Evolutionary conservation across 1,284 basidiomycete genomes (phyloP).

Genomic region (Thelephora terrestris): DNA sequence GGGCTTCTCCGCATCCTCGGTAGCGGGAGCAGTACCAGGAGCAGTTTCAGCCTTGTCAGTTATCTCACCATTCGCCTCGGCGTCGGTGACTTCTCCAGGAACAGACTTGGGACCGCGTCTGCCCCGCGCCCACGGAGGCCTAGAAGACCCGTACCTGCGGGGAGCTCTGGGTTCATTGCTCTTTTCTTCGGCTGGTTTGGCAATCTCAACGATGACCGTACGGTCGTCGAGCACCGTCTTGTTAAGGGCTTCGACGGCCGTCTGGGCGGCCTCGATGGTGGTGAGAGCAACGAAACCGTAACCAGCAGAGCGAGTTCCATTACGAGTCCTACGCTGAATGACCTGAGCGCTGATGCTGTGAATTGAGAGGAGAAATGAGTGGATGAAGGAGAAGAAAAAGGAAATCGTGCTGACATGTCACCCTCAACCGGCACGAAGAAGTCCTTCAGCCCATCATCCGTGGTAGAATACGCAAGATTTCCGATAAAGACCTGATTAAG

Average conservation of each 20-base stretch:
- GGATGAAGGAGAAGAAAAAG: conserved; percentile 6
- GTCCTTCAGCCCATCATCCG: conserved; percentile 82
- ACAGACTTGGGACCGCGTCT: conserved; percentile 76
- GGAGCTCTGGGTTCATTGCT: conserved; percentile 74
- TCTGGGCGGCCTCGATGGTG: conserved; percentile 73
- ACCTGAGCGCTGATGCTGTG: conserved; percentile 65
- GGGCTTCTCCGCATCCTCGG: conserved; percentile 43
- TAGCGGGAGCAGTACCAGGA: conserved; percentile 30
- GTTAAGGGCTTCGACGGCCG: conserved; percentile 80
- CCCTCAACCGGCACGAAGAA: conserved; percentile 76
- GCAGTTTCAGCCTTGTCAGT: conserved; percentile 36
- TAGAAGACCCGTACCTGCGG: too few species aligned
- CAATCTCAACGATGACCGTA: conserved; percentile 79
- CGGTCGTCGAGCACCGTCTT: conserved; percentile 84
- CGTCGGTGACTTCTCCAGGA: conserved; percentile 76
- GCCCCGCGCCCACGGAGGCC: too few species aligned
- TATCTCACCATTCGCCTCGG: conserved; percentile 71
- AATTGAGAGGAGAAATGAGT: conserved; percentile 15
- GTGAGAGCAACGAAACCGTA: conserved; percentile 87
- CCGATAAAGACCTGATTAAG: conserved; percentile 67
- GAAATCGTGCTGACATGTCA: conserved; percentile 53
- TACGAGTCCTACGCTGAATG: conserved; percentile 44
- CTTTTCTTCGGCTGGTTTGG: conserved; percentile 81
- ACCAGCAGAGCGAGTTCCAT: conserved; percentile 72
- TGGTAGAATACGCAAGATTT: conserved; percentile 81